Percentiles rank a stretch among this genome's conserved stretches.
Evolutionary conservation across 108 stramenopile genomes (phyloP).

Genomic region (Nannochloropsis granulata): DNA sequence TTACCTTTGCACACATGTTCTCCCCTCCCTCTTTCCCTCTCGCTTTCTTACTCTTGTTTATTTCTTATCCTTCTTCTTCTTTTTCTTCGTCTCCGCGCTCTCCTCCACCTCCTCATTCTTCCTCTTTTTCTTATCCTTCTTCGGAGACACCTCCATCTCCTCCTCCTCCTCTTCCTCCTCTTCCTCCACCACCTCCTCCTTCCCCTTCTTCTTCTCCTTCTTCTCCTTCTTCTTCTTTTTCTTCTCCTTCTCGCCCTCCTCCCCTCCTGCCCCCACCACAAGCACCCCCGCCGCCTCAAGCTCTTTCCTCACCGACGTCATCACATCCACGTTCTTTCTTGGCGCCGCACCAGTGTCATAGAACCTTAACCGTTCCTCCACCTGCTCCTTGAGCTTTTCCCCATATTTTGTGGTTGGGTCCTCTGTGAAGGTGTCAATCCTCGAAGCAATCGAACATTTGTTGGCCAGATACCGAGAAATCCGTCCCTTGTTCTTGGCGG

Average conservation of each 20-base stretch:
- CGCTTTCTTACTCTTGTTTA: neutral
- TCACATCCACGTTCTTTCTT: constrained; percentile 93
- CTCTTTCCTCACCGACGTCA: constrained; percentile 74
- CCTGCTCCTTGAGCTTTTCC: constrained; percentile 91
- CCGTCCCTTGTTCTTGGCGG: constrained; percentile 98
- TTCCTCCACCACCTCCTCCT: constrained; percentile 11
- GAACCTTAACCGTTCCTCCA: constrained; percentile 95
- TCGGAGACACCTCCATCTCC: neutral
- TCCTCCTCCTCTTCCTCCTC: constrained; percentile 13
- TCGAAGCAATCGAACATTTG: constrained; percentile 96
- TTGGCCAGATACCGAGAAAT: constrained; percentile 97
- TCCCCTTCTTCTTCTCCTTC: constrained; percentile 28
- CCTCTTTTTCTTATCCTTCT: constrained; percentile 23
- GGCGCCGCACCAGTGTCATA: constrained; percentile 96
- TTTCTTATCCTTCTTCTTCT: constrained; percentile 32
- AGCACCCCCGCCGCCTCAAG: constrained; percentile 42
- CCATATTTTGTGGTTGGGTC: constrained; percentile 81
- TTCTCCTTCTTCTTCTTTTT: constrained; percentile 35
- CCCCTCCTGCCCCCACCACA: neutral
- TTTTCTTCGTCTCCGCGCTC: neutral
- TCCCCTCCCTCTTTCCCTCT: neutral
- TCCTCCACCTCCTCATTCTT: neutral
- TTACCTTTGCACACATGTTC: too few relatives aligned
- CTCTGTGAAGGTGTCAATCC: constrained; percentile 76
- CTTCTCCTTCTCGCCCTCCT: constrained; percentile 37